Percentiles rank a stretch among this genome's conserved stretches.
These are phyloP conservation scores for Neonectria neomacrospora DNA, from an alignment of 2,329 filamentous ascomycete species.

Conservation along the genomic window DNA sequence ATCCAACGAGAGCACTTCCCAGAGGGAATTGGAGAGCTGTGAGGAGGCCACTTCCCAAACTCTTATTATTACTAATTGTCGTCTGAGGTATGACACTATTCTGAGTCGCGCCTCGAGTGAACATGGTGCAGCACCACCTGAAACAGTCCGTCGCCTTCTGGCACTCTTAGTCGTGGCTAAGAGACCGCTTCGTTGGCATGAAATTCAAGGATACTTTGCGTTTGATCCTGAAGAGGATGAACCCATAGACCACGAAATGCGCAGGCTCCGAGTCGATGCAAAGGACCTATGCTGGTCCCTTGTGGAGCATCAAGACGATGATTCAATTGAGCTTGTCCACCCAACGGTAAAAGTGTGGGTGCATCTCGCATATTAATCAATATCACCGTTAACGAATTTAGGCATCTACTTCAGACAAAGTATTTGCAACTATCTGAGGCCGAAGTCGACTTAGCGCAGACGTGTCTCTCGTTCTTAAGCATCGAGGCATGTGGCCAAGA, in stretches of 20 bases:
- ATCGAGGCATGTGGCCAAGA: not conserved
- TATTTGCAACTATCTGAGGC: not conserved
- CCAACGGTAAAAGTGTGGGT: constrained; percentile 22
- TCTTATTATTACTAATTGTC: not conserved
- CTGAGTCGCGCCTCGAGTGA: constrained; percentile 1
- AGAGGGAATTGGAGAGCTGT: constrained; percentile 10
- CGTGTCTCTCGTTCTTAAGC: constrained; percentile 19
- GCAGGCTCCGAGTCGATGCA: not conserved
- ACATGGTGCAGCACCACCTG: not conserved
- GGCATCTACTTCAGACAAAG: not conserved
- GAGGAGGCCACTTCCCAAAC: not conserved
- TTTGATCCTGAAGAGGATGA: constrained; percentile 23
- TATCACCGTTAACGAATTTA: not conserved
- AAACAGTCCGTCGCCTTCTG: constrained; percentile 10
- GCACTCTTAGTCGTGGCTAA: constrained; percentile 24
- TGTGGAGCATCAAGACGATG: constrained; percentile 23
- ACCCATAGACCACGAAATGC: not conserved
- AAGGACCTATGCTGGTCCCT: constrained; percentile 24
- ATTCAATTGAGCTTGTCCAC: constrained; percentile 26
- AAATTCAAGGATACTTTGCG: constrained; percentile 25
- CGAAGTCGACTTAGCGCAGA: constrained; percentile 8
- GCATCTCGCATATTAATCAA: not conserved
- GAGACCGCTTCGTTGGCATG: constrained; percentile 26
- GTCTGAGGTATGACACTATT: constrained; percentile 10
- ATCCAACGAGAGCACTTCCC: constrained; percentile 1